These are phyloP conservation scores for Dictyostelium purpureum DNA, from an alignment of 78 protist species.

Conservation along the genomic window DNA sequence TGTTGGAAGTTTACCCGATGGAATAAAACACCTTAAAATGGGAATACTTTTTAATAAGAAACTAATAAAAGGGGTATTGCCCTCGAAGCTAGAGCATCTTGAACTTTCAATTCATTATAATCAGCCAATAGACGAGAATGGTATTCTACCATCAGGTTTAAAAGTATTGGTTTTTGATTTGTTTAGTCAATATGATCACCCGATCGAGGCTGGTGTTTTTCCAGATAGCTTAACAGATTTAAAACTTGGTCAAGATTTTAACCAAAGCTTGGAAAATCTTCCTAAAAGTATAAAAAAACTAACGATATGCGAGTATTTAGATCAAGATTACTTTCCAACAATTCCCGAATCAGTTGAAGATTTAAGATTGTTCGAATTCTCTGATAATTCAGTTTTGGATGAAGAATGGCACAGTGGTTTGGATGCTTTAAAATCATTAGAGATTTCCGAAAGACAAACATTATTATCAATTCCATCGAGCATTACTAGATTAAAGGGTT, in stretches of 20 bases:
- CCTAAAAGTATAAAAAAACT: background rate
- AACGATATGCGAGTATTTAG: background rate
- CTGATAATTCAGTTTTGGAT: too few relatives aligned
- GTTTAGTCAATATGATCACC: background rate
- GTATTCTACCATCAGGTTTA: background rate
- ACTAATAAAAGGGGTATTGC: background rate
- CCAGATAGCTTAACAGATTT: background rate
- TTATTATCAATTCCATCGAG: too few relatives aligned
- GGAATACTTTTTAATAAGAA: background rate
- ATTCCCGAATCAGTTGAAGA: background rate
- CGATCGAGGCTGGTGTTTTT: background rate
- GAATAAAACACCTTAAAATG: background rate
- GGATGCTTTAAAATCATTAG: too few relatives aligned
- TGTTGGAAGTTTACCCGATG: background rate
- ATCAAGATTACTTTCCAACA: background rate
- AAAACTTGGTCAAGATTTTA: background rate
- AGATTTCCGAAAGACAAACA: too few relatives aligned
- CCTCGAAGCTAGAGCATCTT: background rate
- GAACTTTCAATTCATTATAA: background rate
- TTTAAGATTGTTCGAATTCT: background rate
- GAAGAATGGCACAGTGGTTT: too few relatives aligned
- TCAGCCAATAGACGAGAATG: background rate
- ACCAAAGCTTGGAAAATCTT: background rate
- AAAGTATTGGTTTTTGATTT: background rate
- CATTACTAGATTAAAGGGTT: too few relatives aligned